A percentile compares a stretch with the other conserved stretches of the same genome.
These are phyloP conservation scores for Byssoonygena ceratinophila DNA, from an alignment of 2,329 filamentous ascomycete species.

Conservation along the genomic window DNA sequence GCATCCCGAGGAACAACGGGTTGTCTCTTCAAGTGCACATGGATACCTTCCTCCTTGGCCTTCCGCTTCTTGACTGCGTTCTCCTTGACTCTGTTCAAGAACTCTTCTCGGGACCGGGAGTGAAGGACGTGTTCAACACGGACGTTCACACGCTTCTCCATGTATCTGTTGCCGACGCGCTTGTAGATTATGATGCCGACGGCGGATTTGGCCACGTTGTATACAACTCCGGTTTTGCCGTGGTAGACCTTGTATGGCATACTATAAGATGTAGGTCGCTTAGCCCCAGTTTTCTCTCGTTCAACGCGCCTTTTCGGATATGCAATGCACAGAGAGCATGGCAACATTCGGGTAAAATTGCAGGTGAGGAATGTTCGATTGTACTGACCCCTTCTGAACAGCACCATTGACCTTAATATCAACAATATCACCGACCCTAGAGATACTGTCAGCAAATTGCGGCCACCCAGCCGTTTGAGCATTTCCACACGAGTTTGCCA, in stretches of 20 bases:
- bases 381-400: constrained; percentile 85
- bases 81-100: constrained; percentile 90
- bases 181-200: constrained; percentile 99
- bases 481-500: constrained; percentile 25
- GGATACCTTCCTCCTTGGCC: constrained; percentile 80
- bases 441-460: constrained; percentile 16
- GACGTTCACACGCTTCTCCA: constrained; percentile 99
- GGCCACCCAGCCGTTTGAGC: constrained; percentile 14
- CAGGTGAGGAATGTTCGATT: neutral
- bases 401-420: constrained; percentile 98
- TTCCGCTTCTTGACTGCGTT: constrained; percentile 88
- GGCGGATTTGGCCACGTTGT: constrained; percentile 97
- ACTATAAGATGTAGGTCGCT: constrained; percentile 40
- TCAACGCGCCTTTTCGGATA: neutral
- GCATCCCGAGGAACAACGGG: constrained; percentile 69
- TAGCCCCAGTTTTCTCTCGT: constrained; percentile 6
- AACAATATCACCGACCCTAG: constrained; percentile 91
- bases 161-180: constrained; percentile 98
- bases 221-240: constrained; percentile 95
- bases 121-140: constrained; percentile 93
- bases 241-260: constrained; percentile 99
- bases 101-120: constrained; percentile 93
- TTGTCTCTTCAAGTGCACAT: constrained; percentile 87
- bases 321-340: neutral
- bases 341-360: neutral